Evolutionary conservation across 768 basidiomycete species (phyloP).

Genomic region (Kwoniella sp.): DNA sequence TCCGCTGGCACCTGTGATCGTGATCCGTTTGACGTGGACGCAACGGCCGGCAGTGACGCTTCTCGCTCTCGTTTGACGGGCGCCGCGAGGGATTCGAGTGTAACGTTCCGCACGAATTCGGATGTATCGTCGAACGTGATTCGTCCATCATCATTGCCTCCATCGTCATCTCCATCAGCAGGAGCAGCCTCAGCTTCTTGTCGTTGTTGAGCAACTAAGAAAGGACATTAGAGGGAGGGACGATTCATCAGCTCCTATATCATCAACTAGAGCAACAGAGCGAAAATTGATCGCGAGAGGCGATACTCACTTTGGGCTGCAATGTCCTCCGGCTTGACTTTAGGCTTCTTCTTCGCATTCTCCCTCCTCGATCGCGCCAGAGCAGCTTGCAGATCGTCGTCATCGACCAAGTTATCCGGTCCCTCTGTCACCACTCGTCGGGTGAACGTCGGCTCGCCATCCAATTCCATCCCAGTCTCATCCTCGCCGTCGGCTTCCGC

Average conservation of each 20-base stretch:
- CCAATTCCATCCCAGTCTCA: conserved; percentile 73
- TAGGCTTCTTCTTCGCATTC: conserved; percentile 75
- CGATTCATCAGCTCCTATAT: not conserved
- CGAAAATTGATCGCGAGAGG: not conserved
- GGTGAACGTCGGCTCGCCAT: conserved; percentile 67
- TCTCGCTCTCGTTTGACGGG: conserved; percentile 56
- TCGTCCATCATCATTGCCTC: conserved; percentile 58
- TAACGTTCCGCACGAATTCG: conserved; percentile 79
- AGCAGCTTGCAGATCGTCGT: conserved; percentile 94
- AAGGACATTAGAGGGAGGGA: not conserved
- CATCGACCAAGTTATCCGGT: conserved; percentile 90
- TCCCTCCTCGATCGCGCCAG: conserved; percentile 82
- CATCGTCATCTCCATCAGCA: conserved; percentile 55
- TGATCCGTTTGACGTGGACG: not conserved
- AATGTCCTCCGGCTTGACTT: conserved; percentile 77
- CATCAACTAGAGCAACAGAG: no score
- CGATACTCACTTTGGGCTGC: conserved; percentile 67
- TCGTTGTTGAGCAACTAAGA: conserved; percentile 41
- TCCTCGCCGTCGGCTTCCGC: conserved; percentile 63
- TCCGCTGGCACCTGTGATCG: conserved; percentile 15
- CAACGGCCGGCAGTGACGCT: conserved; percentile 54
- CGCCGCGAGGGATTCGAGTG: conserved; percentile 39
- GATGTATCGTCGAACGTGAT: conserved; percentile 94
- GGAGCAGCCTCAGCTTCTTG: conserved; percentile 58
- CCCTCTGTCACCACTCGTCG: conserved; percentile 69